Evolutionary conservation across 352 stramenopile species (phyloP).

Genomic region (Globisporangium heterothallicum): DNA sequence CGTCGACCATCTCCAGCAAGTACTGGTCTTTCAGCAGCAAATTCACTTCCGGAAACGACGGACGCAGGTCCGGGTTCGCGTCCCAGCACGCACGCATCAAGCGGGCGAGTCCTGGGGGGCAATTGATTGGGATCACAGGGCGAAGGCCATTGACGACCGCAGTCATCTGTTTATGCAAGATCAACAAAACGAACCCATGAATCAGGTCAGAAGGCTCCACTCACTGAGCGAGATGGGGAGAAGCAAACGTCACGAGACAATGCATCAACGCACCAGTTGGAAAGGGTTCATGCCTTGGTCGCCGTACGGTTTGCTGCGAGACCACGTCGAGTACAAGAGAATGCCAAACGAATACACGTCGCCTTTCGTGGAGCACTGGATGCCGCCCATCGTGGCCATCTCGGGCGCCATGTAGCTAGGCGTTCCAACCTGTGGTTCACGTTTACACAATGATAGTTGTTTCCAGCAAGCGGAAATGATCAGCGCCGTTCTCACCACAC

Average conservation of each 20-base stretch:
- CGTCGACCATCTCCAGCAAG: conserved; percentile 46
- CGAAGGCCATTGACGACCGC: conserved; percentile 81
- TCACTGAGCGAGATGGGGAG: too few relatives aligned
- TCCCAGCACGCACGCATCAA: conserved; percentile 86
- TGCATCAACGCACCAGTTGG: conserved; percentile 53
- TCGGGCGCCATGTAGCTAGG: conserved; percentile 89
- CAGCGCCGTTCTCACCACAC: too few relatives aligned
- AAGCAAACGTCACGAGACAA: not conserved
- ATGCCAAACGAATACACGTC: conserved; percentile 87
- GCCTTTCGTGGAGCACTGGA: conserved; percentile 84
- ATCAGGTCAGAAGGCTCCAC: too few relatives aligned
- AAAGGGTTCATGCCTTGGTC: conserved; percentile 89
- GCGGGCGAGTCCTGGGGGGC: conserved; percentile 59
- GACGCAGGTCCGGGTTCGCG: conserved; percentile 56
- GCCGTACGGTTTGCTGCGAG: conserved; percentile 82
- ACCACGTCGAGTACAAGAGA: conserved; percentile 85
- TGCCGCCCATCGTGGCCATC: conserved; percentile 87
- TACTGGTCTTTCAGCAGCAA: conserved; percentile 74
- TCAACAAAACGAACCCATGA: conserved; percentile 3
- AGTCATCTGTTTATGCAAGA: too few relatives aligned
- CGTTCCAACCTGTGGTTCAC: conserved; percentile 68
- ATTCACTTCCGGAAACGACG: conserved; percentile 77
- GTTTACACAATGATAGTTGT: not conserved
- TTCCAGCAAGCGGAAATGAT: too few relatives aligned
- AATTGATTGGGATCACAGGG: conserved; percentile 80